These are phyloP conservation scores for Marsdenia floribunda DNA, from an alignment of 257 asterid genomes.

Conservation along the genomic window DNA sequence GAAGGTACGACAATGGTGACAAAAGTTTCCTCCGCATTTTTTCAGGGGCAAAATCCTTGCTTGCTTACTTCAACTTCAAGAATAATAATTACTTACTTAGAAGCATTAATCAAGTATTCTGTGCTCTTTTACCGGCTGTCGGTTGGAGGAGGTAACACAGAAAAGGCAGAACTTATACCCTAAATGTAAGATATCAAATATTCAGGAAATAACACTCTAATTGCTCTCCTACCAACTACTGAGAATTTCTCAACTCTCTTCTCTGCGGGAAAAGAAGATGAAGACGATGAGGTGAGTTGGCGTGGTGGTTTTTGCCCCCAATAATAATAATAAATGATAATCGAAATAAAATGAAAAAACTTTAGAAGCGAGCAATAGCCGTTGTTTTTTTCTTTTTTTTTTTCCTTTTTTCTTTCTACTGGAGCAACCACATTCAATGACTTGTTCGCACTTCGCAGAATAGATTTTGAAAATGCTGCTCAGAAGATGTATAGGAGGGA, in stretches of 20 bases:
- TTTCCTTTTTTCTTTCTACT: neutral
- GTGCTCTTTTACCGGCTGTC: neutral
- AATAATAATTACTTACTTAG: neutral
- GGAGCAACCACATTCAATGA: neutral
- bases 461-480: neutral
- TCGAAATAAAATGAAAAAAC: neutral
- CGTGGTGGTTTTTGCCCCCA: neutral
- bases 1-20: neutral
- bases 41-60: neutral
- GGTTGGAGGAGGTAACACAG: neutral
- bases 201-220: neutral
- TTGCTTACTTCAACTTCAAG: slow-evolving; percentile 7
- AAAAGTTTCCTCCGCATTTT: slow-evolving; percentile 1
- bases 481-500: neutral
- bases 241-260: neutral
- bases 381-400: neutral
- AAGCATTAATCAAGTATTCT: neutral
- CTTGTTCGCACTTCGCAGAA: neutral
- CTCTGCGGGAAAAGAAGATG: neutral
- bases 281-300: neutral
- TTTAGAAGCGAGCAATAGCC: neutral
- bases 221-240: neutral
- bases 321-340: too few species aligned
- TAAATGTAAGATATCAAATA: neutral
- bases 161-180: slow-evolving; percentile 1